These are phyloP conservation scores for Hypocrella siamensis DNA, from an alignment of 2,329 filamentous ascomycete genomes.

Conservation along the genomic window DNA sequence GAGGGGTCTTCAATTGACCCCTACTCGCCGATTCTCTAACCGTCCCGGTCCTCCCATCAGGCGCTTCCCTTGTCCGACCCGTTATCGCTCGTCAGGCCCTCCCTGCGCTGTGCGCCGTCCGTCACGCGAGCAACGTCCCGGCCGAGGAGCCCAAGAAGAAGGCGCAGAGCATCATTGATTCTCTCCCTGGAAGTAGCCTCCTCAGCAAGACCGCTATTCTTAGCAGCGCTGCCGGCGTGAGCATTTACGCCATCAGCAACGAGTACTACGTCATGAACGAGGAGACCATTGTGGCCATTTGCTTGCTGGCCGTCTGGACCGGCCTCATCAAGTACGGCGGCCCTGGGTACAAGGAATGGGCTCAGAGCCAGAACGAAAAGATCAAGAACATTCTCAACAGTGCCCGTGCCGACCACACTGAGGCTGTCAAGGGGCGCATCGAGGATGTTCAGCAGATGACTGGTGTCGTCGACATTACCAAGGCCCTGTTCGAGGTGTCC, in stretches of 20 bases:
- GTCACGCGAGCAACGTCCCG: slow-evolving; percentile 63
- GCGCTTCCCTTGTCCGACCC: slow-evolving; percentile 82
- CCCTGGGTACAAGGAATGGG: slow-evolving; percentile 85
- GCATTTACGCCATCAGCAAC: slow-evolving; percentile 93
- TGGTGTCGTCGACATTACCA: slow-evolving; percentile 90
- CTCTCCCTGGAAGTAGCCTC: slow-evolving; percentile 81
- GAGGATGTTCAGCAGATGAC: slow-evolving; percentile 88
- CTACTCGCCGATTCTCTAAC: no score
- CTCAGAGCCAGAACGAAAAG: slow-evolving; percentile 74
- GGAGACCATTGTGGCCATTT: slow-evolving; percentile 89
- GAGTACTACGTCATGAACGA: slow-evolving; percentile 99
- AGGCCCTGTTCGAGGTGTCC: slow-evolving; percentile 91
- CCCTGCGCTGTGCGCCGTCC: slow-evolving; percentile 58
- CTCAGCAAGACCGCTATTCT: slow-evolving; percentile 95
- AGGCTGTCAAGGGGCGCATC: slow-evolving; percentile 89
- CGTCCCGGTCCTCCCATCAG: slow-evolving; percentile 28
- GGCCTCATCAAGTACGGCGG: slow-evolving; percentile 88
- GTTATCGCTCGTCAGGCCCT: slow-evolving; percentile 59
- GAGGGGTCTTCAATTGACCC: slow-evolving; percentile 6
- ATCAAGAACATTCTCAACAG: slow-evolving; percentile 91
- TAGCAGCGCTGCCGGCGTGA: slow-evolving; percentile 78
- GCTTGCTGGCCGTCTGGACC: slow-evolving; percentile 82
- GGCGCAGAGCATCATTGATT: slow-evolving; percentile 87
- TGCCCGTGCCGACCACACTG: slow-evolving; percentile 85
- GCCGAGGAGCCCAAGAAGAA: slow-evolving; percentile 88